phyloP scores from a whole-genome alignment of 148 eudicot species.

The Camellia lanceoleosa region DNA sequence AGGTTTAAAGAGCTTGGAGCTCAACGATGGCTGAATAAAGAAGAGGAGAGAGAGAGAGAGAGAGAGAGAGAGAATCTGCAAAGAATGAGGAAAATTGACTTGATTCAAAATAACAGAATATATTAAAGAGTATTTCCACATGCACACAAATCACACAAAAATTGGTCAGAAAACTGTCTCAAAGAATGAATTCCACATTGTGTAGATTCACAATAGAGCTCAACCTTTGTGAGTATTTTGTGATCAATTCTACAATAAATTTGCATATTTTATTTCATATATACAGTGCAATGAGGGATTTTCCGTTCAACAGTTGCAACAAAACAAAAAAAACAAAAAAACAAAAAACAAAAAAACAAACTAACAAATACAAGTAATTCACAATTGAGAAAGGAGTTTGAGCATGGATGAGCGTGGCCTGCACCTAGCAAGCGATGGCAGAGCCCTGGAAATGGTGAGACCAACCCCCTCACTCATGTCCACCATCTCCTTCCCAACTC shows the following conservation, averaged over 20 bases:
- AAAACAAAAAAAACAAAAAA: no score
- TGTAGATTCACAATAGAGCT: not conserved
- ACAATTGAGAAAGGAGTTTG: no score
- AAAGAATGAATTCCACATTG: not conserved
- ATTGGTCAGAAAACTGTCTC: not conserved
- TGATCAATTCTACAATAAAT: not conserved
- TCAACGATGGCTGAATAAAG: no score
- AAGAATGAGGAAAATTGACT: no score
- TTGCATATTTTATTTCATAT: not conserved
- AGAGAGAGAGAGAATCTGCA: no score
- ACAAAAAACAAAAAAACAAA: no score
- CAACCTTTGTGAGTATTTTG: not conserved
- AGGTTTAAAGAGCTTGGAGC: no score
- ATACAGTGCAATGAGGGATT: not conserved
- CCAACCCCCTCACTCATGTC: slow-evolving; percentile 34
- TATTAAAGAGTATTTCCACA: not conserved
- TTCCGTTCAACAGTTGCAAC: not conserved
- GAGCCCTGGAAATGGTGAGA: slow-evolving; percentile 22
- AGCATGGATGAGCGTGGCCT: no score
- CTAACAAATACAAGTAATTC: no score
- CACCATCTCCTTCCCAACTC: slow-evolving; percentile 37
- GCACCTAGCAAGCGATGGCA: no score
- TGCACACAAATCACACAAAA: not conserved
- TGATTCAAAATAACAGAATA: not conserved
- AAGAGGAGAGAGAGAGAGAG: no score